A percentile compares a stretch with the other conserved stretches of the same genome.
Conservation (phyloP, 345 rosid species). For the Zanthoxylum bungeanum region DNA sequence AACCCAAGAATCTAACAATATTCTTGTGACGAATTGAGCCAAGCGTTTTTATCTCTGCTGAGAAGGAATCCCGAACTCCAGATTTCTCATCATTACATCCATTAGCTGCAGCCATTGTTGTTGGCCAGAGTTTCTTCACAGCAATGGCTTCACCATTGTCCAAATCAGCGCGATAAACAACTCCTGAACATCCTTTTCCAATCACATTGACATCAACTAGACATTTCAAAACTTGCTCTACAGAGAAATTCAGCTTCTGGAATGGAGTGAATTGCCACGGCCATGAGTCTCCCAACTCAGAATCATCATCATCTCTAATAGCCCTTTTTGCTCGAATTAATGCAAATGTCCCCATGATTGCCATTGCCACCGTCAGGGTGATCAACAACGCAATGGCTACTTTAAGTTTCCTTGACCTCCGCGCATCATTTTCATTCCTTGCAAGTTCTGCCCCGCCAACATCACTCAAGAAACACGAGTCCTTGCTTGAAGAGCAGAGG, state of each 20-base stretch:
- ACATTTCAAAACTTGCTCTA: slow-evolving; percentile 76
- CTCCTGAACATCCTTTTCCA: slow-evolving; percentile 91
- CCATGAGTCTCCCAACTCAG: slow-evolving; percentile 83
- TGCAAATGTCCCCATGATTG: slow-evolving; percentile 68
- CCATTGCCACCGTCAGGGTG: slow-evolving; percentile 61
- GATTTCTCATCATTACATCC: slow-evolving; percentile 46
- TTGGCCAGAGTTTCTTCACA: slow-evolving; percentile 93
- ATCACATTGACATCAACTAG: slow-evolving; percentile 79
- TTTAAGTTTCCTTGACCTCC: slow-evolving; percentile 55
- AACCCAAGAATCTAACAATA: slow-evolving; percentile 87
- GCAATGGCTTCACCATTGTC: slow-evolving; percentile 84
- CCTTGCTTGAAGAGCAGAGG: slow-evolving; percentile 59
- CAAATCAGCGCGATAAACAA: slow-evolving; percentile 89
- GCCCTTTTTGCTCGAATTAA: slow-evolving; percentile 54
- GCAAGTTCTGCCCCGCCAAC: slow-evolving; percentile 32
- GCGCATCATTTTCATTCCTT: slow-evolving; percentile 23
- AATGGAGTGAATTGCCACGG: slow-evolving; percentile 97
- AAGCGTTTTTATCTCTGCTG: slow-evolving; percentile 83
- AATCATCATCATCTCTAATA: slow-evolving; percentile 50
- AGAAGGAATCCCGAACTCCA: slow-evolving; percentile 83
- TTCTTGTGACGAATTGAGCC: slow-evolving; percentile 95
- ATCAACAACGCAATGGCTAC: slow-evolving; percentile 72
- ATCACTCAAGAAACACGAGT: slow-evolving; percentile 56
- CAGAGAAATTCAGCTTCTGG: slow-evolving; percentile 87
- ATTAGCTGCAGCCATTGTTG: slow-evolving; percentile 37